Evolutionary conservation across 2,329 filamentous ascomycete genomes (phyloP).

Genomic region (Hypoxylon sp.): DNA sequence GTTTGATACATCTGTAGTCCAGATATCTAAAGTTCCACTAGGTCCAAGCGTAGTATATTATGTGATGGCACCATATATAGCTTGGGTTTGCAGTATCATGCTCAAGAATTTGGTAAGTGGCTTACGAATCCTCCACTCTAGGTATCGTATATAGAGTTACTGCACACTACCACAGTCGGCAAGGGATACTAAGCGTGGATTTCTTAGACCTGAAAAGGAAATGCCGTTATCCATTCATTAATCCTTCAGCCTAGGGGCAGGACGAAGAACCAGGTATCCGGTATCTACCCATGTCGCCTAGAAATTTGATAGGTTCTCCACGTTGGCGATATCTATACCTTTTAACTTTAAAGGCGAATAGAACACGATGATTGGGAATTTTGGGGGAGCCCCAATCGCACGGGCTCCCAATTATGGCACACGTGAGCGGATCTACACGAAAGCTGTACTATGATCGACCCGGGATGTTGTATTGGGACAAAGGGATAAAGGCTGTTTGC

Average conservation of each 20-base stretch:
- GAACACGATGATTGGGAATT: not conserved
- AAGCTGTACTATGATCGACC: not conserved
- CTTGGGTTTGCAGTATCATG: not conserved
- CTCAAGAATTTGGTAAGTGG: not conserved
- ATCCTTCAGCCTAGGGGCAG: too few relatives aligned
- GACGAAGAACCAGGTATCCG: not conserved
- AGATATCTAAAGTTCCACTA: not conserved
- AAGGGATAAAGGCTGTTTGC: not conserved
- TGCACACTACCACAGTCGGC: not conserved
- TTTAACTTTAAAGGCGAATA: not conserved
- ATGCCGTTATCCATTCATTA: not conserved
- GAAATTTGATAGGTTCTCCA: not conserved
- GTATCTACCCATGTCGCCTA: not conserved
- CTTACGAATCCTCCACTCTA: not conserved
- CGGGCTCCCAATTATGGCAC: not conserved
- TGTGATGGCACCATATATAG: not conserved
- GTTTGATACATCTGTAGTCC: not conserved
- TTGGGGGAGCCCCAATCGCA: not conserved
- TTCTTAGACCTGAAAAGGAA: not conserved
- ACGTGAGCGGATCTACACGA: not conserved
- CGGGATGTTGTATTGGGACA: not conserved
- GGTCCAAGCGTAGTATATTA: not conserved
- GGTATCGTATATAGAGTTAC: not conserved
- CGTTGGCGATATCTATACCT: not conserved
- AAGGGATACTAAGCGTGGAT: not conserved